A percentile compares a stretch with the other conserved stretches of the same genome.
phyloP scores from a whole-genome alignment of 140 eudicot species.

The Cichorium intybus region DNA sequence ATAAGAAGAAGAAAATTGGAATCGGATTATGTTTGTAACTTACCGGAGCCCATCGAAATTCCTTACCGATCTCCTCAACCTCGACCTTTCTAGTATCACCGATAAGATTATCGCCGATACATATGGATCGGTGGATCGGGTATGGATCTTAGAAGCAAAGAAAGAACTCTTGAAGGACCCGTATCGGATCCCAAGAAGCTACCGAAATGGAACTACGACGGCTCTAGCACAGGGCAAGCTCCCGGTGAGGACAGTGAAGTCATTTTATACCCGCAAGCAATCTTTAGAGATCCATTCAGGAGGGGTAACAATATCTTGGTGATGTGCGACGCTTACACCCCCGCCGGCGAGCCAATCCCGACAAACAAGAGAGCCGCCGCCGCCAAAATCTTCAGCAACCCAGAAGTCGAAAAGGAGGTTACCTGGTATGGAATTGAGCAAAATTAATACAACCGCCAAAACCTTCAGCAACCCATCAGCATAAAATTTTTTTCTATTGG shows the following conservation, averaged over 20 bases:
- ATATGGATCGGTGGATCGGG: conserved; percentile 92
- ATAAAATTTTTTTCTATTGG: no score
- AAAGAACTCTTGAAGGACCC: conserved; percentile 74
- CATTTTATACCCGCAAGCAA: no score
- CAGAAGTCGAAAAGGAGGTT: conserved; percentile 66
- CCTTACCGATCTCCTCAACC: conserved; percentile 59
- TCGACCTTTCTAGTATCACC: conserved; percentile 45
- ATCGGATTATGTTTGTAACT: conserved; percentile 35
- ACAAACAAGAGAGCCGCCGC: conserved; percentile 75
- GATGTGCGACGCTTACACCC: conserved; percentile 87
- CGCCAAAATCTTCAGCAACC: conserved; percentile 66
- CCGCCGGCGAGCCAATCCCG: conserved; percentile 86
- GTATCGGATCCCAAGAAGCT: conserved; percentile 59
- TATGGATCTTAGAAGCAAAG: conserved; percentile 85
- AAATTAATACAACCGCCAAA: no score
- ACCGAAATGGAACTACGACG: no score
- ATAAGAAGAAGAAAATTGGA: not conserved
- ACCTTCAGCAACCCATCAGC: no score
- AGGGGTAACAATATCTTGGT: conserved; percentile 82
- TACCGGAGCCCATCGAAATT: conserved; percentile 92
- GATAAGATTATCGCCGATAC: conserved; percentile 61
- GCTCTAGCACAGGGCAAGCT: no score
- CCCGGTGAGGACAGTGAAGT: no score
- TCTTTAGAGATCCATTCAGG: no score
- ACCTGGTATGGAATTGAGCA: conserved; percentile 79